Conservation (phyloP, 345 rosid genomes). For the Gossypium herbaceum region DNA sequence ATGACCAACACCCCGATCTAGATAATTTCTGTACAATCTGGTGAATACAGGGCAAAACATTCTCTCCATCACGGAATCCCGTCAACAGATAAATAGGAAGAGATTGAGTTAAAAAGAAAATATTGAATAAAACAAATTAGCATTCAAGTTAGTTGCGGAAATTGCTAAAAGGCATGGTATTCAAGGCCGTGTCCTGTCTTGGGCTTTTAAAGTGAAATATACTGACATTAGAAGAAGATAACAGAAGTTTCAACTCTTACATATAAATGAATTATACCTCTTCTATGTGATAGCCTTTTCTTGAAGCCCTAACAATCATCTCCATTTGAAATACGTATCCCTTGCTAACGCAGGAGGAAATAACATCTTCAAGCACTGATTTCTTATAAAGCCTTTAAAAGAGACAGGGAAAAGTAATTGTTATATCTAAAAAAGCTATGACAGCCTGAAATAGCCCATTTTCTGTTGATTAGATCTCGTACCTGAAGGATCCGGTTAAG, state of each 20-base stretch:
- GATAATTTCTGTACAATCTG: background rate
- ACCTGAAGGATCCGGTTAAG: constrained; percentile 95
- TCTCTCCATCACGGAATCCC: background rate
- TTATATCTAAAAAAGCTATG: constrained; percentile 15
- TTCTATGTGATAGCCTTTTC: constrained; percentile 82
- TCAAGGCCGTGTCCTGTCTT: background rate
- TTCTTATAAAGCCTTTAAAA: constrained; percentile 71
- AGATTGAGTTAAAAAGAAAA: background rate
- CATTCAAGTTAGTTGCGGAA: background rate
- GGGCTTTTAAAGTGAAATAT: background rate
- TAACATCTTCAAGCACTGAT: constrained; percentile 78
- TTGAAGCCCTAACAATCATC: constrained; percentile 95
- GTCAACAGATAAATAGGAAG: background rate
- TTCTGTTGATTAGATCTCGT: constrained; percentile 16
- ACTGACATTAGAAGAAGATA: background rate
- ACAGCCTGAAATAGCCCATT: background rate
- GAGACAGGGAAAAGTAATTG: background rate
- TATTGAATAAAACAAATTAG: background rate
- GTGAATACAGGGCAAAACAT: background rate
- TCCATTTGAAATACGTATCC: constrained; percentile 99
- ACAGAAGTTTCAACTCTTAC: background rate
- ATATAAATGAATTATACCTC: constrained; percentile 46
- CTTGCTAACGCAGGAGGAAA: constrained; percentile 79
- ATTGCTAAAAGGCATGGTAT: background rate
- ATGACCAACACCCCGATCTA: background rate